These are phyloP conservation scores for Rhinocladiella mackenziei DNA, from an alignment of 2,329 filamentous ascomycete genomes.

Conservation along the genomic window DNA sequence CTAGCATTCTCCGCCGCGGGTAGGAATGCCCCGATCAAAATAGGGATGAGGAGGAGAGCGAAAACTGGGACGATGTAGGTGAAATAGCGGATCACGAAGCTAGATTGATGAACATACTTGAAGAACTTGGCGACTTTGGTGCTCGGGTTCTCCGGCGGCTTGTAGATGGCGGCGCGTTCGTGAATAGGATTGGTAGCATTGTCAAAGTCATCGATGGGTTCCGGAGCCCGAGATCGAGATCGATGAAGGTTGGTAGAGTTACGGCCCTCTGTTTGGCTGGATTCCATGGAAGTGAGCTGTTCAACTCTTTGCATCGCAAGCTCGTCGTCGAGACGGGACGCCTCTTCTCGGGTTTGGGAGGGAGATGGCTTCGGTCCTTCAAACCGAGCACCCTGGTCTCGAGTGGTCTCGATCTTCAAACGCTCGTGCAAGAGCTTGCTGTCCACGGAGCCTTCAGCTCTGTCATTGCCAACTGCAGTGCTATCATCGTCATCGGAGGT, in stretches of 20 bases:
- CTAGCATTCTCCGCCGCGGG: constrained; percentile 53
- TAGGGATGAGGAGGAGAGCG: constrained; percentile 61
- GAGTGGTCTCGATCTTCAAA: constrained; percentile 48
- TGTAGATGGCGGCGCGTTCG: constrained; percentile 62
- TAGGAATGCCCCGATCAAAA: constrained; percentile 60
- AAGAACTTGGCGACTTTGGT: constrained; percentile 61
- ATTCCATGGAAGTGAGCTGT: constrained; percentile 50
- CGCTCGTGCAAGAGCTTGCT: constrained; percentile 37
- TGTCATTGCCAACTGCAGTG: constrained; percentile 30
- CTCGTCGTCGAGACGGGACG: constrained; percentile 61
- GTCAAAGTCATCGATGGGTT: constrained; percentile 64
- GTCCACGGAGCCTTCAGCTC: constrained; percentile 34
- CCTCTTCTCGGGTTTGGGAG: constrained; percentile 56
- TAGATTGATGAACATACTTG: constrained; percentile 62
- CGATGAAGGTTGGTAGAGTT: constrained; percentile 46
- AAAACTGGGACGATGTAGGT: constrained; percentile 66
- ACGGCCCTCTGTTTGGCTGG: constrained; percentile 27
- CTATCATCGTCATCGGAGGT: constrained; percentile 30
- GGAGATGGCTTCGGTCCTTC: constrained; percentile 44
- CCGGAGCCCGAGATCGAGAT: constrained; percentile 51
- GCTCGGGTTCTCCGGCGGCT: constrained; percentile 59
- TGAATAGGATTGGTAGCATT: constrained; percentile 65
- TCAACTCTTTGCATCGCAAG: constrained; percentile 63
- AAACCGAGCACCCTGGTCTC: constrained; percentile 31
- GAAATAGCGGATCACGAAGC: constrained; percentile 64